A percentile compares a stretch with the other conserved stretches of the same genome.
Evolutionary conservation across 2,329 filamentous ascomycete species (phyloP).

Genomic region (Botrytis deweyae): DNA sequence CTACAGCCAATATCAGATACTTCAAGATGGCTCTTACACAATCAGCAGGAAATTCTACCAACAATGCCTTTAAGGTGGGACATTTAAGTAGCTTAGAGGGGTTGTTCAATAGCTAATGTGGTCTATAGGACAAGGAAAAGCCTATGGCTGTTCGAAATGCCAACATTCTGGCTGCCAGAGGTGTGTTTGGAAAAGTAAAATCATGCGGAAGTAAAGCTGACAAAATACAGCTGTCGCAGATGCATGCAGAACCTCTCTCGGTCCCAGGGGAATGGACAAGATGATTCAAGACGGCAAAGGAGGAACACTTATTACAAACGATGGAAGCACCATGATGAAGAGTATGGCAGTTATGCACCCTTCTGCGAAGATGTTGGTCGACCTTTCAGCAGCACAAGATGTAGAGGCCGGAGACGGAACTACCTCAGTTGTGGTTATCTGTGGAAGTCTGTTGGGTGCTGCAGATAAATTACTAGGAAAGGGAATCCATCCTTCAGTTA

Average conservation of each 20-base stretch:
- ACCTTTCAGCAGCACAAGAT: constrained; percentile 94
- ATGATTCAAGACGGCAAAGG: constrained; percentile 71
- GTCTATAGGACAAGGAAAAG: constrained; percentile 81
- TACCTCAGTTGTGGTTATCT: constrained; percentile 97
- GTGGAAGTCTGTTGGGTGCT: constrained; percentile 88
- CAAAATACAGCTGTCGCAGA: constrained; percentile 77
- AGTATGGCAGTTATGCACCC: constrained; percentile 99
- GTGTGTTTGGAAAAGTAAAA: constrained; percentile 48
- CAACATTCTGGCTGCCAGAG: constrained; percentile 96
- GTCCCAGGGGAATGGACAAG: constrained; percentile 35
- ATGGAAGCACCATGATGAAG: constrained; percentile 98
- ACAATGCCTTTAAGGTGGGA: constrained; percentile 61
- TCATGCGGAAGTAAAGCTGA: constrained; percentile 32
- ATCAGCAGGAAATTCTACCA: constrained; percentile 48
- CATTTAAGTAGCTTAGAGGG: constrained; percentile 25
- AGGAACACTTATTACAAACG: constrained; percentile 98
- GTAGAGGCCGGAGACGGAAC: constrained; percentile 98
- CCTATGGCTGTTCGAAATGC: constrained; percentile 92
- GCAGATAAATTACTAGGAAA: constrained; percentile 89
- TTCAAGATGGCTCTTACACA: constrained; percentile 48
- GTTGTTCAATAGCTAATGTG: constrained; percentile 32
- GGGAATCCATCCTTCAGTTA: constrained; percentile 95
- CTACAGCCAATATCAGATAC: constrained; percentile 25
- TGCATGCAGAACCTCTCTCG: constrained; percentile 90
- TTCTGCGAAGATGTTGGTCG: constrained; percentile 98